A percentile compares a stretch with the other conserved stretches of the same genome.
Evolutionary conservation across 1,139 yeast species (phyloP).

Genomic region (Yamadazyma triangularis): DNA sequence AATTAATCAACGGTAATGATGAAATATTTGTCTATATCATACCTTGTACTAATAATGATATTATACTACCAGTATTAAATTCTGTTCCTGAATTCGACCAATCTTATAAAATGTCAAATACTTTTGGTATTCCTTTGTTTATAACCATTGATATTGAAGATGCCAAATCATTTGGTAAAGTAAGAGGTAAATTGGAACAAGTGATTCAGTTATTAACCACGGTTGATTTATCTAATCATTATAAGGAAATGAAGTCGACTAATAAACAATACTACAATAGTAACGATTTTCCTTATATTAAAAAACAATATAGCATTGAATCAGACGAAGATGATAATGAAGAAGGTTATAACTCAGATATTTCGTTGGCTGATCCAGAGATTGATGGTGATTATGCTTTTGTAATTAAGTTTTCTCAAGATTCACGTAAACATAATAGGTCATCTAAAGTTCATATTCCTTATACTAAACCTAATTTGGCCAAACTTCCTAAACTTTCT

Average conservation of each 20-base stretch:
- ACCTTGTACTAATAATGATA: constrained; percentile 39
- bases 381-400: constrained; percentile 49
- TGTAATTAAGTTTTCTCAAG: constrained; percentile 33
- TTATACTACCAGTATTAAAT: constrained; percentile 68
- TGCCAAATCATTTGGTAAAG: constrained; percentile 44
- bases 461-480: constrained; percentile 26
- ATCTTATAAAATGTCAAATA: constrained; percentile 31
- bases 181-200: constrained; percentile 53
- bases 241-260: constrained; percentile 15
- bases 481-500: constrained; percentile 23
- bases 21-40: constrained; percentile 68
- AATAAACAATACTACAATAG: constrained; percentile 19
- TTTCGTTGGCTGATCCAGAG: constrained; percentile 51
- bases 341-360: constrained; percentile 40
- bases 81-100: constrained; percentile 41
- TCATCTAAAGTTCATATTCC: constrained; percentile 22
- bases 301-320: background rate
- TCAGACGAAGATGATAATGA: constrained; percentile 8
- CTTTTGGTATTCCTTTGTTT: constrained; percentile 75
- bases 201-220: constrained; percentile 21
- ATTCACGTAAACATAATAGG: constrained; percentile 6
- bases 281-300: constrained; percentile 29
- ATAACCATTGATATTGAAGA: constrained; percentile 51
- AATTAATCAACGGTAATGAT: constrained; percentile 61
- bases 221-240: constrained; percentile 21